Percentiles rank a stretch among this genome's conserved stretches.
These are phyloP conservation scores for Penicillium roqueforti DNA, from an alignment of 495 filamentous ascomycete genomes.

Conservation along the genomic window DNA sequence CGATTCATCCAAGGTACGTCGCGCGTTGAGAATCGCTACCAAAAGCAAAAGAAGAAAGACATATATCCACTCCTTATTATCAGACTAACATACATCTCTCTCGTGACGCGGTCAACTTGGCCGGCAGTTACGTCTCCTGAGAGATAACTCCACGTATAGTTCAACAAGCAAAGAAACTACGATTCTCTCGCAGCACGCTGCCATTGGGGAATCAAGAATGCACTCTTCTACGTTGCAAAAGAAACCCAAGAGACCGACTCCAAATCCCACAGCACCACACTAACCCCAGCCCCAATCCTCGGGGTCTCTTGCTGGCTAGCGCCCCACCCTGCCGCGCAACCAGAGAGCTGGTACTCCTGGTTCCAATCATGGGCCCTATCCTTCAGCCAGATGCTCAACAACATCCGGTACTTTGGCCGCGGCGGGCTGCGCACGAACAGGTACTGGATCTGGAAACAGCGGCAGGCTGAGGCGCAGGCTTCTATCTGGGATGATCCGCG, in stretches of 20 bases:
- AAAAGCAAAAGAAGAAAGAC: neutral
- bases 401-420: conserved; percentile 50
- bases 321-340: conserved; percentile 40
- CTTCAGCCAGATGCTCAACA: conserved; percentile 51
- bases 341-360: conserved; percentile 52
- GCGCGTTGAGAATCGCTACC: conserved; percentile 15
- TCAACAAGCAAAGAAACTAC: conserved; percentile 51
- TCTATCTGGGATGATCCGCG: conserved; percentile 55
- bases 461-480: conserved; percentile 53
- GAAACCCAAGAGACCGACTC: conserved; percentile 22
- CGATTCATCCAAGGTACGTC: conserved; percentile 45
- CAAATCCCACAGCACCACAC: neutral
- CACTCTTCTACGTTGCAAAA: conserved; percentile 61
- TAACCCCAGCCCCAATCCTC: conserved; percentile 42
- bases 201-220: conserved; percentile 61
- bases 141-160: conserved; percentile 26
- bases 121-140: conserved; percentile 9
- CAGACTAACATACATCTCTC: conserved; percentile 18
- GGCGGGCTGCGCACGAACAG: conserved; percentile 57
- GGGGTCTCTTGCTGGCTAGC: conserved; percentile 64
- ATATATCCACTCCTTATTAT: neutral
- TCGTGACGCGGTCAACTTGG: conserved; percentile 18
- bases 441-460: conserved; percentile 63
- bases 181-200: conserved; percentile 56
- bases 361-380: conserved; percentile 54